Evolutionary conservation across 805 yeast genomes (phyloP).

Genomic region (Cyberlindnera veronae): DNA sequence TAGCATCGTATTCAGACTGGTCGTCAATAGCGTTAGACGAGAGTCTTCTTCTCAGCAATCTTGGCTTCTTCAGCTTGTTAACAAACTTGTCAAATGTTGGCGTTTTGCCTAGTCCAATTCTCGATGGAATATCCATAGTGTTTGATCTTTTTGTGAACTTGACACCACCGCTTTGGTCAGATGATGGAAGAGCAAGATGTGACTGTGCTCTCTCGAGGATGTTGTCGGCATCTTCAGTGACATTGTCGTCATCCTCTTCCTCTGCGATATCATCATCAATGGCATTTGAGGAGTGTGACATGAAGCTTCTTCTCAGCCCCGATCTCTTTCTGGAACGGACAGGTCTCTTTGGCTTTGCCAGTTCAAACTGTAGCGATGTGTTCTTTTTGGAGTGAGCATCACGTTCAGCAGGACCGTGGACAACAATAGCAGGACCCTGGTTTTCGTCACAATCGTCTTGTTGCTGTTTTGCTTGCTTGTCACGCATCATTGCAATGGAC

Average conservation of each 20-base stretch:
- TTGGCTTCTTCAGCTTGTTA: conserved; percentile 31
- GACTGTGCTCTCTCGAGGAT: conserved; percentile 31
- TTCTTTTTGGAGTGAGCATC: conserved; percentile 33
- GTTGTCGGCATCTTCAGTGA: conserved; percentile 21
- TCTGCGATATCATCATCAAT: conserved; percentile 8
- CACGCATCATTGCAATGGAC: conserved; percentile 78
- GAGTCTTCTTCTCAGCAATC: conserved; percentile 25
- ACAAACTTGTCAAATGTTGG: conserved; percentile 48
- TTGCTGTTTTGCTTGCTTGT: conserved; percentile 37
- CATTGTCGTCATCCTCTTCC: conserved; percentile 8
- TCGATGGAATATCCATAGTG: conserved; percentile 40
- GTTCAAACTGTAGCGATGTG: conserved; percentile 29
- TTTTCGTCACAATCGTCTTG: conserved; percentile 43
- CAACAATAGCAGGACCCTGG: conserved; percentile 75
- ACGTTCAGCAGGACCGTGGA: conserved; percentile 75
- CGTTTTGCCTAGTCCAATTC: conserved; percentile 31
- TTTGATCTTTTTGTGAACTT: conserved; percentile 43
- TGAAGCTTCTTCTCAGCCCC: conserved; percentile 19
- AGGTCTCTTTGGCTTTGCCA: conserved; percentile 21
- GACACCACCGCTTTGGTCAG: conserved; percentile 34
- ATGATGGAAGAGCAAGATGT: conserved; percentile 32
- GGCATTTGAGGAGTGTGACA: neutral
- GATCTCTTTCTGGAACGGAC: conserved; percentile 14
- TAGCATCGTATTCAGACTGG: conserved; percentile 11
- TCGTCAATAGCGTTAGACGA: conserved; percentile 26